These are phyloP conservation scores for Daldinia childiae DNA, from an alignment of 495 filamentous ascomycete genomes.

Conservation along the genomic window DNA sequence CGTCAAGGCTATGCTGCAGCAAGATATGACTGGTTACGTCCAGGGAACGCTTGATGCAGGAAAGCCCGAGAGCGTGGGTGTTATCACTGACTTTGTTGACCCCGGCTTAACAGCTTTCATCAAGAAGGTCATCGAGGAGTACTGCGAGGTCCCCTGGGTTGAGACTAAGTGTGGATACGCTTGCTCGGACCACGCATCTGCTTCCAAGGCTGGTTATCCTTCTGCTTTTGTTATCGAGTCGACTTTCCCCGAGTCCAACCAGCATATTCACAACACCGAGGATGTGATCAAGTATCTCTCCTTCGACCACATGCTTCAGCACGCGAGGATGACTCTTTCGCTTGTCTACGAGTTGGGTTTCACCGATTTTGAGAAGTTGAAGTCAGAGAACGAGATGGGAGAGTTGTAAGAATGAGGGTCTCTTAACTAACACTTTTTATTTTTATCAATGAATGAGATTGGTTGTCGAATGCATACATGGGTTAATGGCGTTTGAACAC, in stretches of 20 bases:
- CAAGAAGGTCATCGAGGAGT: slow-evolving; percentile 85
- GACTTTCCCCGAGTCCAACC: slow-evolving; percentile 82
- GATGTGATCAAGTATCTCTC: slow-evolving; percentile 88
- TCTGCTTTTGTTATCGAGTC: slow-evolving; percentile 96
- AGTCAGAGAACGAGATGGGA: slow-evolving; percentile 46
- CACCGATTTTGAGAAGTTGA: slow-evolving; percentile 59
- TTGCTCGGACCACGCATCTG: slow-evolving; percentile 96
- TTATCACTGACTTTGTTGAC: slow-evolving; percentile 94
- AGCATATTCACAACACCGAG: slow-evolving; percentile 90
- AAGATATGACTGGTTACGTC: slow-evolving; percentile 97
- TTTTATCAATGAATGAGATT: not conserved
- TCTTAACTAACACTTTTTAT: not conserved
- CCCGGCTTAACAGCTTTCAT: slow-evolving; percentile 86
- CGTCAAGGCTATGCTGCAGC: slow-evolving; percentile 97
- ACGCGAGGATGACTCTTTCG: slow-evolving; percentile 89
- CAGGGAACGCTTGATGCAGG: slow-evolving; percentile 85
- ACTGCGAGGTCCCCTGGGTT: slow-evolving; percentile 89
- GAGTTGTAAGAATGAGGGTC: slow-evolving; percentile 39
- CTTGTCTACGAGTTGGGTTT: slow-evolving; percentile 90
- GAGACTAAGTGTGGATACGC: slow-evolving; percentile 97
- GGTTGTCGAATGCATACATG: slow-evolving; percentile 5
- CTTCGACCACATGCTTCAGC: slow-evolving; percentile 98
- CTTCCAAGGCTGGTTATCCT: slow-evolving; percentile 93
- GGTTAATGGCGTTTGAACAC: slow-evolving; percentile 20
- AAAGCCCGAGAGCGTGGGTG: slow-evolving; percentile 83